phyloP scores from a whole-genome alignment of 176 grass and related monocot species.

The Luzula sylvatica region DNA sequence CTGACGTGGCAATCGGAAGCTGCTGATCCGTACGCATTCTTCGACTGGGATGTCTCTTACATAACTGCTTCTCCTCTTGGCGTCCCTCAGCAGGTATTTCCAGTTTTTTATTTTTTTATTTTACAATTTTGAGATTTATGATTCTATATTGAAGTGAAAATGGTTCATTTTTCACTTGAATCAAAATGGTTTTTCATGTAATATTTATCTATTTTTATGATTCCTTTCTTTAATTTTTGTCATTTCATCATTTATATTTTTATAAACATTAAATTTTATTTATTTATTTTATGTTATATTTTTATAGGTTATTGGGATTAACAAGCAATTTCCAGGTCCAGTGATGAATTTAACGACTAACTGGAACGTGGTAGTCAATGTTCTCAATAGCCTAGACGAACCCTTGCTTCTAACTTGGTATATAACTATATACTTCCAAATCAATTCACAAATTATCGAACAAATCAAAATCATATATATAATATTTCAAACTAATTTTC shows the following conservation, averaged over 20 bases:
- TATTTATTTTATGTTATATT: not conserved
- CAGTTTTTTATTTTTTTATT: not conserved
- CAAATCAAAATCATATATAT: no score
- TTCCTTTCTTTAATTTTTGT: not conserved
- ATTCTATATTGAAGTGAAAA: not conserved
- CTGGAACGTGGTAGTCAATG: constrained; percentile 68
- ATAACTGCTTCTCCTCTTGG: constrained; percentile 73
- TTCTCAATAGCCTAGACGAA: constrained; percentile 90
- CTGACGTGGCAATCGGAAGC: constrained; percentile 28
- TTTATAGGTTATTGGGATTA: constrained; percentile 61
- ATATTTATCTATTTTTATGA: not conserved
- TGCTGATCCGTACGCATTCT: constrained; percentile 50
- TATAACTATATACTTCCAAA: not conserved
- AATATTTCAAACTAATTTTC: not conserved
- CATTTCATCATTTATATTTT: no score
- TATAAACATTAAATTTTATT: not conserved
- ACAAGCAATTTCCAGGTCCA: constrained; percentile 76
- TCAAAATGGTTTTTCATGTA: not conserved
- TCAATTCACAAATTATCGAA: no score
- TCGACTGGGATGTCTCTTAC: constrained; percentile 93
- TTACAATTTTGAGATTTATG: not conserved
- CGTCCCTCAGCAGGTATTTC: constrained; percentile 45
- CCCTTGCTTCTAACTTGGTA: constrained; percentile 75
- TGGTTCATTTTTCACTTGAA: not conserved
- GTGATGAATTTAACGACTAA: constrained; percentile 68